Evolutionary conservation across 768 basidiomycete species (phyloP).

Genomic region (Boletus edulis): DNA sequence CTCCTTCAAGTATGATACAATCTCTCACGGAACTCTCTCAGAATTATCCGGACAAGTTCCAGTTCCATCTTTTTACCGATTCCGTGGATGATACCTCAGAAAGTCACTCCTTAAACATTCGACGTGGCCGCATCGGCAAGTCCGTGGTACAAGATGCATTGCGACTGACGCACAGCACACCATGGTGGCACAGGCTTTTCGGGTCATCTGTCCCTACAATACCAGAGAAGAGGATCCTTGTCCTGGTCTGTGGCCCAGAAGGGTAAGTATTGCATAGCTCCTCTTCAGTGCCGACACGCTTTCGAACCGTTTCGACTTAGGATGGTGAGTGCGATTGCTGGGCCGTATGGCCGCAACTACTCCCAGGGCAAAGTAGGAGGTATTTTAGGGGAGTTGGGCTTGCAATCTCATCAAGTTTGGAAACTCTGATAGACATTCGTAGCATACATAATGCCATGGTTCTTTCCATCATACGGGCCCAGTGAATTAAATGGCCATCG

Average conservation of each 20-base stretch:
- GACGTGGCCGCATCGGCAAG: slow-evolving; percentile 55
- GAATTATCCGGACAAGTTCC: slow-evolving; percentile 53
- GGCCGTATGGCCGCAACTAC: slow-evolving; percentile 71
- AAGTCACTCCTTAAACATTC: slow-evolving; percentile 26
- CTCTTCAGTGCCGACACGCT: background rate
- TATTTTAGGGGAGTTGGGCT: slow-evolving; percentile 61
- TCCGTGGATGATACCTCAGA: slow-evolving; percentile 23
- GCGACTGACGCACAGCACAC: slow-evolving; percentile 20
- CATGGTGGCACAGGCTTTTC: slow-evolving; percentile 33
- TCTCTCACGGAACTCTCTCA: slow-evolving; percentile 49
- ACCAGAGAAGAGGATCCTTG: slow-evolving; percentile 47
- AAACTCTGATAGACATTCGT: slow-evolving; percentile 46
- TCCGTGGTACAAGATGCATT: slow-evolving; percentile 44
- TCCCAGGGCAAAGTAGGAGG: slow-evolving; percentile 75
- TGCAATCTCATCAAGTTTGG: slow-evolving; percentile 60
- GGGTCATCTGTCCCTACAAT: slow-evolving; percentile 4
- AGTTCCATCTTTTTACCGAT: slow-evolving; percentile 64
- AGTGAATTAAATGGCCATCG: background rate
- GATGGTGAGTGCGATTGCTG: slow-evolving; percentile 74
- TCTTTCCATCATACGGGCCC: background rate
- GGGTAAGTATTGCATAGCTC: slow-evolving; percentile 44
- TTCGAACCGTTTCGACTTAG: slow-evolving; percentile 34
- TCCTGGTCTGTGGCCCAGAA: slow-evolving; percentile 85
- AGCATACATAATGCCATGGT: background rate
- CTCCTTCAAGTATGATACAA: slow-evolving; percentile 60